These are phyloP conservation scores for Colletotrichum lentis DNA, from an alignment of 2,329 filamentous ascomycete genomes.

Conservation along the genomic window DNA sequence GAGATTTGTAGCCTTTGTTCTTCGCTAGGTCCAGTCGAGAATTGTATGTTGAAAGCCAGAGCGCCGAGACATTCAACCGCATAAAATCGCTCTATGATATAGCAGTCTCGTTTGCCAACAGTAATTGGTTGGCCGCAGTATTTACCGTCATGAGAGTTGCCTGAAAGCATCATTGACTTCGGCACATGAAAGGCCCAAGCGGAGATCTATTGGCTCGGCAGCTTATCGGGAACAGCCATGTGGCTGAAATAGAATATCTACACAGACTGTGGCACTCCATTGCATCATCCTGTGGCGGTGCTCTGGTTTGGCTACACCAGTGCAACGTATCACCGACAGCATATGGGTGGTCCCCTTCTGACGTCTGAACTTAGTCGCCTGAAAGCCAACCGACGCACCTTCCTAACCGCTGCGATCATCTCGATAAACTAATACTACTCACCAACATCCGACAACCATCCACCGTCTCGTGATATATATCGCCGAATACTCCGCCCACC, in stretches of 20 bases:
- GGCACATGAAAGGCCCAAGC: slow-evolving; percentile 3
- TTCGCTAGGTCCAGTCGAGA: too few species aligned
- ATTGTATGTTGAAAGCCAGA: too few species aligned
- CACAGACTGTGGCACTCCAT: neutral
- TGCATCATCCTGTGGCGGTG: neutral
- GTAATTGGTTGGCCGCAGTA: too few species aligned
- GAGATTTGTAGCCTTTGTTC: neutral
- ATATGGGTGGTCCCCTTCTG: neutral
- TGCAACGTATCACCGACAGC: neutral
- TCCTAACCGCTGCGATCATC: neutral
- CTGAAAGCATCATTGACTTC: slow-evolving; percentile 24
- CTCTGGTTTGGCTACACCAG: neutral
- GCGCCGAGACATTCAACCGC: neutral
- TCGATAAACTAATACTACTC: neutral
- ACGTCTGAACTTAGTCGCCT: slow-evolving; percentile 2
- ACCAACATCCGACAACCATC: neutral
- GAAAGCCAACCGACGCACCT: neutral
- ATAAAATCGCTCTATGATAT: too few species aligned
- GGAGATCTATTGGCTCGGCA: neutral
- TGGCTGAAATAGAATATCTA: neutral
- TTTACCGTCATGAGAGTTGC: neutral
- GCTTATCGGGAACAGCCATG: neutral
- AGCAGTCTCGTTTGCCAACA: too few species aligned
- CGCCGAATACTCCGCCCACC: neutral
- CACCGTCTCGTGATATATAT: neutral